phyloP scores from a whole-genome alignment of 768 basidiomycete species.

The Xerocomellus intermedius region DNA sequence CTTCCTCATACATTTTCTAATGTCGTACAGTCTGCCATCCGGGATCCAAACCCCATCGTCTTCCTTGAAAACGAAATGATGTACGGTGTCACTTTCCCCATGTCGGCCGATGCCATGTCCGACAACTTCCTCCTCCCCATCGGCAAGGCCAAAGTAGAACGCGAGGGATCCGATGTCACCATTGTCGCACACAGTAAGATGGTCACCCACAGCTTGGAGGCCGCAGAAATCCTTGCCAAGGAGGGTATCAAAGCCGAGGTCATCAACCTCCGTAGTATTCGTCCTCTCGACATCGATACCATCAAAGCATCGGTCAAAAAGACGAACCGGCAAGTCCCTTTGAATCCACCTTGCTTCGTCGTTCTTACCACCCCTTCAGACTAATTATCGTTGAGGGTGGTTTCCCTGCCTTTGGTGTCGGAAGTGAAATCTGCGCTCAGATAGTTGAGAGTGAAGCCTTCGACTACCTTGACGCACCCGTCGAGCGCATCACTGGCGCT shows the following conservation, averaged over 20 bases:
- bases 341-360: not conserved
- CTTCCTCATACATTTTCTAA: not conserved
- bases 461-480: slow-evolving; percentile 97
- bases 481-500: slow-evolving; percentile 96
- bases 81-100: slow-evolving; percentile 96
- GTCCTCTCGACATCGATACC: slow-evolving; percentile 96
- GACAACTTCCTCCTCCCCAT: slow-evolving; percentile 95
- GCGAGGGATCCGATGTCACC: slow-evolving; percentile 88
- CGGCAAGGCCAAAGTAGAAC: slow-evolving; percentile 96
- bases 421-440: slow-evolving; percentile 97
- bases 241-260: slow-evolving; percentile 98
- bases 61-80: slow-evolving; percentile 99
- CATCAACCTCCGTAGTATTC: slow-evolving; percentile 93
- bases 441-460: slow-evolving; percentile 97
- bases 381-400: slow-evolving; percentile 96
- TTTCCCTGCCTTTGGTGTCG: slow-evolving; percentile 98
- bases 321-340: slow-evolving; percentile 76
- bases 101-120: slow-evolving; percentile 93
- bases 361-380: slow-evolving; percentile 37
- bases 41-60: slow-evolving; percentile 97
- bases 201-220: slow-evolving; percentile 94
- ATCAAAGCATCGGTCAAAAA: slow-evolving; percentile 98
- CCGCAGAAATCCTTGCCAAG: slow-evolving; percentile 89
- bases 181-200: slow-evolving; percentile 98
- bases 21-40: slow-evolving; percentile 76